Evolutionary conservation across 441 rosid species (phyloP).

Genomic region (Geranium incanum): DNA sequence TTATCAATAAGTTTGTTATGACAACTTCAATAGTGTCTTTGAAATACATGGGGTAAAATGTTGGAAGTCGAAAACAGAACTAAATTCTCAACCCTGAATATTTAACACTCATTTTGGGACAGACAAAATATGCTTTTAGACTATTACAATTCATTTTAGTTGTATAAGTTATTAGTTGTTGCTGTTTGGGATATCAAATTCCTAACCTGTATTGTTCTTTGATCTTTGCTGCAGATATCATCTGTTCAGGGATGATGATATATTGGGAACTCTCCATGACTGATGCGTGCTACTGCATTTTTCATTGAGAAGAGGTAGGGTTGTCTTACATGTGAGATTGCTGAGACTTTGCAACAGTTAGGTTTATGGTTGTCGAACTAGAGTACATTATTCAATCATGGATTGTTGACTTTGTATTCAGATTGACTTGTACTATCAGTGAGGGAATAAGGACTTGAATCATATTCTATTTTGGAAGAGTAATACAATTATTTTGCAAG

Average conservation of each 20-base stretch:
- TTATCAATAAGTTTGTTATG: not conserved
- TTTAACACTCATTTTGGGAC: no score
- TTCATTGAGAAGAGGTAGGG: not conserved
- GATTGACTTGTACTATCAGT: not conserved
- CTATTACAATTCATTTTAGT: not conserved
- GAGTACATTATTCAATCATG: no score
- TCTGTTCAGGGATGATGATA: constrained; percentile 2
- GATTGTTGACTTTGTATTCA: not conserved
- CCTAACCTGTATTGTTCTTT: not conserved
- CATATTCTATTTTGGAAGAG: not conserved
- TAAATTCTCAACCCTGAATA: no score
- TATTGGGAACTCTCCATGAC: constrained; percentile 9
- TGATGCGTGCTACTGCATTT: not conserved
- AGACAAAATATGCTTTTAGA: not conserved
- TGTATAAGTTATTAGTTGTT: no score
- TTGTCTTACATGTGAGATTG: not conserved
- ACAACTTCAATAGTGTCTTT: not conserved
- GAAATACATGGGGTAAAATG: not conserved
- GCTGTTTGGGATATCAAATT: not conserved
- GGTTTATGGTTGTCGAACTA: not conserved
- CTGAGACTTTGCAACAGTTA: not conserved
- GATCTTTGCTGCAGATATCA: not conserved
- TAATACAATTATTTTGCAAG: no score
- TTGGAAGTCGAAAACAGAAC: no score
- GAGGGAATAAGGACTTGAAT: not conserved